These are phyloP conservation scores for Leccinum holopus DNA, from an alignment of 1,284 basidiomycete genomes.

Conservation along the genomic window DNA sequence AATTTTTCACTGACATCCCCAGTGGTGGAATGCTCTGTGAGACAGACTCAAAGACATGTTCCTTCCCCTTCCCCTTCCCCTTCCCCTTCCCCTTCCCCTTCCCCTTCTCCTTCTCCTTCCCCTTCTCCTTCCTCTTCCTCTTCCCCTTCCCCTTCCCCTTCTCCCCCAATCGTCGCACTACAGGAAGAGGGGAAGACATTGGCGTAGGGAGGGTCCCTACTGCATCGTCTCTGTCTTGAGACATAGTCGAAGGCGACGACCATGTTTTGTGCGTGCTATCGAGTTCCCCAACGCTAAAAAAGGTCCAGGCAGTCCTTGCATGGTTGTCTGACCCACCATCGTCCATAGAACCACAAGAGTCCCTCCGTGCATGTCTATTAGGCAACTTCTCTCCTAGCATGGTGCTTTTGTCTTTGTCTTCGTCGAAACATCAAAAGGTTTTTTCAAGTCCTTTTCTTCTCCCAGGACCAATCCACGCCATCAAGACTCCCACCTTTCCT, in stretches of 20 bases:
- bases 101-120: too few relatives aligned
- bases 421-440: slow-evolving; percentile 14
- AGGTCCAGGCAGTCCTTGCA: slow-evolving; percentile 47
- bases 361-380: slow-evolving; percentile 17
- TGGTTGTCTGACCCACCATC: slow-evolving; percentile 46
- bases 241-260: slow-evolving; percentile 22
- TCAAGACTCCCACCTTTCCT: slow-evolving; percentile 45
- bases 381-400: background rate
- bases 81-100: too few relatives aligned
- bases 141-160: slow-evolving; percentile 8
- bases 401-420: background rate
- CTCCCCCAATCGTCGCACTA: background rate
- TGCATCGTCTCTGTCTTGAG: background rate
- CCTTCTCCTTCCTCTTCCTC: too few relatives aligned
- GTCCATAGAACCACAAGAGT: slow-evolving; percentile 46
- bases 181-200: slow-evolving; percentile 25
- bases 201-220: slow-evolving; percentile 25
- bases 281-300: slow-evolving; percentile 42
- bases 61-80: slow-evolving; percentile 8
- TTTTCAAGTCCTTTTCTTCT: slow-evolving; percentile 28
- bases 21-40: background rate
- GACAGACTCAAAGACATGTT: background rate
- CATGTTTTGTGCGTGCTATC: slow-evolving; percentile 12
- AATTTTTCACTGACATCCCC: background rate
- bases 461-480: slow-evolving; percentile 41